phyloP scores from a whole-genome alignment of 78 protist genomes.

The Dictyostelium capitatum region DNA sequence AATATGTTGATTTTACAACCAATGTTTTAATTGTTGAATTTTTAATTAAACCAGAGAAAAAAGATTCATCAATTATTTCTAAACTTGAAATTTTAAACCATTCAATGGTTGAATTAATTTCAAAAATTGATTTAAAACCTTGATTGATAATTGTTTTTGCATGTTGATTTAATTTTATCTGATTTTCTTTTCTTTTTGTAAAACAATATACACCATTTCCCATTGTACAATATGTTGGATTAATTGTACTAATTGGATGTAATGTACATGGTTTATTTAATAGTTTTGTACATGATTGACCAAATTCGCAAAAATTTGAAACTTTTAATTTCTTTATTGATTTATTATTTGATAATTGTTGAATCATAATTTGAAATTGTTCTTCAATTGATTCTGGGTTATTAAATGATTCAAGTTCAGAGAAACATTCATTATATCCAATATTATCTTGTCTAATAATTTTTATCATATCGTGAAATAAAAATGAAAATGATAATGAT shows the following conservation, averaged over 20 bases:
- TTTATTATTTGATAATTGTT: not conserved
- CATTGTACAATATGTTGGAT: not conserved
- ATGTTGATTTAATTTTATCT: too few relatives aligned
- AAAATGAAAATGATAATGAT: not conserved
- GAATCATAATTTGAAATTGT: not conserved
- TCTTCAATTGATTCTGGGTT: not conserved
- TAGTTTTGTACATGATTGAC: not conserved
- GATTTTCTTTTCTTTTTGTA: not conserved
- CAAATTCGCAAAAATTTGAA: not conserved
- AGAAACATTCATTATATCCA: not conserved
- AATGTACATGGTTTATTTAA: not conserved
- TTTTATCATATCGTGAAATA: not conserved
- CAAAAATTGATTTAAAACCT: not conserved
- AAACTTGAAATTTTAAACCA: not conserved
- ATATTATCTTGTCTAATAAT: not conserved
- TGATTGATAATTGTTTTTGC: not conserved
- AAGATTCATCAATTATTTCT: not conserved
- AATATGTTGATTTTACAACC: not conserved
- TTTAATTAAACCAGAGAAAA: not conserved
- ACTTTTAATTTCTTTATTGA: not conserved
- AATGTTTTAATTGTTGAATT: not conserved
- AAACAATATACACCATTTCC: not conserved
- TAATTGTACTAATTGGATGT: not conserved
- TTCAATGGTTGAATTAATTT: not conserved
- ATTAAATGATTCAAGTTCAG: not conserved